phyloP scores from a whole-genome alignment of 2,329 filamentous ascomycete species.

The Biscogniauxia sp. region DNA sequence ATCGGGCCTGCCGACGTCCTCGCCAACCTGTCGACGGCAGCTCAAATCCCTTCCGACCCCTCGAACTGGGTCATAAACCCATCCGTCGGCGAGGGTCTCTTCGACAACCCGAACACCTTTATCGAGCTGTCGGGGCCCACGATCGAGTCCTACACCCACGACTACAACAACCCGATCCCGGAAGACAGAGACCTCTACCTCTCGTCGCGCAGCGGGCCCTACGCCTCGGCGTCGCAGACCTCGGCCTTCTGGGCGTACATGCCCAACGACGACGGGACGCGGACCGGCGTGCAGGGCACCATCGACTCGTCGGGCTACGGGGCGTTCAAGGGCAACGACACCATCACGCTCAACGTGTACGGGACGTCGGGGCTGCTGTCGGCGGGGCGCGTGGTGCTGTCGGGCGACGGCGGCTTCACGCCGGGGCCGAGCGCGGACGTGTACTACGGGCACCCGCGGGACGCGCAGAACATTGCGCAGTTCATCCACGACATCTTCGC shows the following conservation, averaged over 20 bases:
- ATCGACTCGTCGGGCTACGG: conserved; percentile 47
- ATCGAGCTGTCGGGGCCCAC: conserved; percentile 44
- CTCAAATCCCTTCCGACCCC: conserved; percentile 24
- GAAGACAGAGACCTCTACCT: conserved; percentile 47
- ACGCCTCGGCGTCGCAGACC: conserved; percentile 52
- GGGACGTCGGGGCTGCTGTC: conserved; percentile 54
- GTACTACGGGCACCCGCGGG: conserved; percentile 47
- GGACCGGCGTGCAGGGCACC: conserved; percentile 50
- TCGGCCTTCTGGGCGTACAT: conserved; percentile 52
- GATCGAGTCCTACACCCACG: conserved; percentile 47
- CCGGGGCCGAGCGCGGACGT: conserved; percentile 40
- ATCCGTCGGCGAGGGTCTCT: conserved; percentile 48
- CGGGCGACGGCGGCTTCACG: conserved; percentile 39
- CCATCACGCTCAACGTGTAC: conserved; percentile 56
- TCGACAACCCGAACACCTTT: conserved; percentile 56
- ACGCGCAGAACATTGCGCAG: conserved; percentile 45
- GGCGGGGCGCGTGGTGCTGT: conserved; percentile 43
- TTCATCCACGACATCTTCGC: conserved; percentile 52
- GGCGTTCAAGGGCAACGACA: conserved; percentile 40
- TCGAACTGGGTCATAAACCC: conserved; percentile 48
- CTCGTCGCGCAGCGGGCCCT: conserved; percentile 46
- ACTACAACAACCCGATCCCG: conserved; percentile 42
- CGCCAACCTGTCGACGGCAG: conserved; percentile 12
- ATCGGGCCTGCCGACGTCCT: conserved; percentile 32
- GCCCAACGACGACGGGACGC: conserved; percentile 39